These are phyloP conservation scores for Magnolia sinica DNA, from an alignment of 164 flowering plant genomes.

Conservation along the genomic window DNA sequence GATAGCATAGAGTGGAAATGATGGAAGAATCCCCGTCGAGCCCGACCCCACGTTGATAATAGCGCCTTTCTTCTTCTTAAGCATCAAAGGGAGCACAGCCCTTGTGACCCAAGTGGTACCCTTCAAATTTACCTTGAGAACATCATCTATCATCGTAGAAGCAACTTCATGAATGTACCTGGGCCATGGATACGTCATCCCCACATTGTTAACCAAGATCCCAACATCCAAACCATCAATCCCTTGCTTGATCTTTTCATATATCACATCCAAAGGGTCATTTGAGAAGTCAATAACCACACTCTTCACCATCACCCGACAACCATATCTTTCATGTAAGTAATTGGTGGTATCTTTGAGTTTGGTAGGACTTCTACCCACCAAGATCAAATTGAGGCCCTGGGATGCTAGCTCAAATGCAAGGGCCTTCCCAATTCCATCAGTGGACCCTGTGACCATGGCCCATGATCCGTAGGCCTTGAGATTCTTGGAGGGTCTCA, in stretches of 20 bases:
- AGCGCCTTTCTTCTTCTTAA: constrained; percentile 52
- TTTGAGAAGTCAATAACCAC: constrained; percentile 65
- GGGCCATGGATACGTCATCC: constrained; percentile 46
- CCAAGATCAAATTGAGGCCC: constrained; percentile 69
- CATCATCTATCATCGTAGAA: constrained; percentile 24
- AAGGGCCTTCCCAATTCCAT: constrained; percentile 77
- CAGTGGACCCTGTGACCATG: constrained; percentile 73
- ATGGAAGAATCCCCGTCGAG: constrained; percentile 32
- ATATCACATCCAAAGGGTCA: constrained; percentile 48
- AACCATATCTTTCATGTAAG: constrained; percentile 31
- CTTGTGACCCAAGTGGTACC: constrained; percentile 42
- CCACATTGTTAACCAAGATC: constrained; percentile 66
- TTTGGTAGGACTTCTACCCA: constrained; percentile 62
- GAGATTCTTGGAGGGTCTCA: constrained; percentile 68
- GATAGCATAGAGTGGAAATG: constrained; percentile 44
- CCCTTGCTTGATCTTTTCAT: constrained; percentile 35
- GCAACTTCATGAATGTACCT: constrained; percentile 55
- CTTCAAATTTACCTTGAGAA: constrained; percentile 47
- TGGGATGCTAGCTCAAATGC: constrained; percentile 67
- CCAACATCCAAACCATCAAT: constrained; percentile 69
- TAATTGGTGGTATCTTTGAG: constrained; percentile 39
- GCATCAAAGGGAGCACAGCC: constrained; percentile 48
- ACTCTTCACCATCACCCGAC: constrained; percentile 39
- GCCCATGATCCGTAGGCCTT: constrained; percentile 87
- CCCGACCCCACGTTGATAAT: constrained; percentile 64